phyloP scores from a whole-genome alignment of 2,329 filamentous ascomycete species.

The Sordariomycetes sp. region DNA sequence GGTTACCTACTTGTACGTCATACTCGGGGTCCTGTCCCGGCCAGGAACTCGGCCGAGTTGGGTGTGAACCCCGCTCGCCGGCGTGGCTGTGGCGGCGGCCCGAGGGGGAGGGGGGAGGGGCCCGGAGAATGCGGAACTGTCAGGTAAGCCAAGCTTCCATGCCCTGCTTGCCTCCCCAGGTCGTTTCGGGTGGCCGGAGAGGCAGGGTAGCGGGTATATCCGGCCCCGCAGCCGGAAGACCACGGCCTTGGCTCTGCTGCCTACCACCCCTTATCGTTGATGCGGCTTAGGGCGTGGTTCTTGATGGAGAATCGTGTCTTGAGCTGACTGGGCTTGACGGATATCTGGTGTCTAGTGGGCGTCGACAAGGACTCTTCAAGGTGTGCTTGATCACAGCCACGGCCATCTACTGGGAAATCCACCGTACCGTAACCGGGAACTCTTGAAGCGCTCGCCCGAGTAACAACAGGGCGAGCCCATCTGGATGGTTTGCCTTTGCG shows the following conservation, averaged over 20 bases:
- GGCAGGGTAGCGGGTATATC: neutral
- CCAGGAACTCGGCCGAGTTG: neutral
- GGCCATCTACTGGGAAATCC: too few species aligned
- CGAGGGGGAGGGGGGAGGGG: neutral
- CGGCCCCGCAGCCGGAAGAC: neutral
- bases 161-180: neutral
- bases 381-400: too few species aligned
- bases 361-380: too few species aligned
- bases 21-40: neutral
- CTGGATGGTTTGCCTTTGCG: too few species aligned
- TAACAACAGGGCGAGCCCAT: too few species aligned
- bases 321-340: too few species aligned
- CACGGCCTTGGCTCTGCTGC: neutral
- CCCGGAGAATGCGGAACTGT: neutral
- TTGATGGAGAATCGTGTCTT: too few species aligned
- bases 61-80: neutral
- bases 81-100: neutral
- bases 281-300: too few species aligned
- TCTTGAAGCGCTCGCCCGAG: too few species aligned
- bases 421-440: too few species aligned
- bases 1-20: neutral
- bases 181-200: neutral
- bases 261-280: neutral
- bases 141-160: neutral
- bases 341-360: too few species aligned